Evolutionary conservation across 2,329 filamentous ascomycete species (phyloP).

Genomic region (Diatrype stigma): DNA sequence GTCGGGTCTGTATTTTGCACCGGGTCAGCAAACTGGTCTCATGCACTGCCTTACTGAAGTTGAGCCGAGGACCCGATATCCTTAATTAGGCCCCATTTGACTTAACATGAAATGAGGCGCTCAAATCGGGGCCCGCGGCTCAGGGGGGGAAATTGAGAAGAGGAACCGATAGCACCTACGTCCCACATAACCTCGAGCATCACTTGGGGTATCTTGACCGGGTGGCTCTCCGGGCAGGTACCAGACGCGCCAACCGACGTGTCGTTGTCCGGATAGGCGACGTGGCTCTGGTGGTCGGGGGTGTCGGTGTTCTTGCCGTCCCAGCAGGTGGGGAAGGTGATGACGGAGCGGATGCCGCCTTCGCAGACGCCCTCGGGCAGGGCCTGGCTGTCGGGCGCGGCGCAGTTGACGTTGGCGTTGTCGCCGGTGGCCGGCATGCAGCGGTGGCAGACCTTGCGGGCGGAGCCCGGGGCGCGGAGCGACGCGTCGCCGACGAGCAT

Average conservation of each 20-base stretch:
- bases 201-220: slow-evolving; percentile 52
- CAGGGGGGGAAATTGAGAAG: neutral
- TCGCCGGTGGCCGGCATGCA: slow-evolving; percentile 25
- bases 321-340: slow-evolving; percentile 55
- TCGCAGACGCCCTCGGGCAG: slow-evolving; percentile 49
- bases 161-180: slow-evolving; percentile 17
- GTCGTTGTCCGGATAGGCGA: slow-evolving; percentile 42
- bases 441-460: slow-evolving; percentile 34
- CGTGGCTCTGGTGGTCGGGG: slow-evolving; percentile 44
- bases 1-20: slow-evolving; percentile 12
- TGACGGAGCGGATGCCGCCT: slow-evolving; percentile 43
- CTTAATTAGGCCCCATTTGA: no score
- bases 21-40: slow-evolving; percentile 3
- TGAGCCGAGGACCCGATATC: no score
- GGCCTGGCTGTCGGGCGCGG: slow-evolving; percentile 37
- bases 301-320: slow-evolving; percentile 46
- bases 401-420: slow-evolving; percentile 27
- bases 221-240: slow-evolving; percentile 45
- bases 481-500: slow-evolving; percentile 35
- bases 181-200: slow-evolving; percentile 58
- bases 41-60: no score
- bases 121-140: neutral
- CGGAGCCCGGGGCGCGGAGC: slow-evolving; percentile 11
- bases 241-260: slow-evolving; percentile 32
- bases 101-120: neutral